Base-by-base conservation (phyloP, 805 yeast genomes). In the Allodekkera sacchari region DNA sequence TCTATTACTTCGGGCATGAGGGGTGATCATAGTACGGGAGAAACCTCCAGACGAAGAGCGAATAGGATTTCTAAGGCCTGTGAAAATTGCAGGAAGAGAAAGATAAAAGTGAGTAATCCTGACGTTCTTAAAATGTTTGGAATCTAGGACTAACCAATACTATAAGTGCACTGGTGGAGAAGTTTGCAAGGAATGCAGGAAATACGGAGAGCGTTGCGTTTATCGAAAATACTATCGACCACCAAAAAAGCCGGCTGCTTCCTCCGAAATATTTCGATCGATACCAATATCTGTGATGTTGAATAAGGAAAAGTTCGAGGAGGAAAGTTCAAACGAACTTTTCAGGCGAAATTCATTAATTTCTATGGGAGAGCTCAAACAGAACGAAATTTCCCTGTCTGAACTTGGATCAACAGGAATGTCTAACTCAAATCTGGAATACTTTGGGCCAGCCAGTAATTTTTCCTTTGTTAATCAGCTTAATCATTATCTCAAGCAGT, bases 381-480 rank as follows among this genome's bases (percentile, higher is more conserved):
- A n/a, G n/a, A n/a, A 27, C 20, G 11, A 21, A n/a, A 13, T 10
- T 9, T 10, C 9, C 16, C 10, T 32, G 24, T 28, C 35, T 3
- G 24, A 22, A 7, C 32, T 37, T 16, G n/a, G 34, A 8, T 37
- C 41, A 6, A 30, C 27, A 3, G 25, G 31, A 6, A 37, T 31
- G 13, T 37, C 38, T 6, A 28, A 31, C 17, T 22, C 20, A 4
- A 32, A 37, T n/a, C 28, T 38, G 35, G 49, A 47, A 27, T 47
- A 44, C 24, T 47, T 44, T 43, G 52, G 52, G 4, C 42, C 52
- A 5, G 43, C 49, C 6, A 40, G 47, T 33, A 48, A 48, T 25
- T 41, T 39, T 21, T 38, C 50, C 6, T 46, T 47, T 37, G 48
- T 47, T 10, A 47, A 39, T 24, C 50, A 47, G 18, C 28, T 47